A percentile compares a stretch with the other conserved stretches of the same genome.
These are phyloP conservation scores for Prillingera fragicola DNA, from an alignment of 1,284 basidiomycete genomes.

Conservation along the genomic window DNA sequence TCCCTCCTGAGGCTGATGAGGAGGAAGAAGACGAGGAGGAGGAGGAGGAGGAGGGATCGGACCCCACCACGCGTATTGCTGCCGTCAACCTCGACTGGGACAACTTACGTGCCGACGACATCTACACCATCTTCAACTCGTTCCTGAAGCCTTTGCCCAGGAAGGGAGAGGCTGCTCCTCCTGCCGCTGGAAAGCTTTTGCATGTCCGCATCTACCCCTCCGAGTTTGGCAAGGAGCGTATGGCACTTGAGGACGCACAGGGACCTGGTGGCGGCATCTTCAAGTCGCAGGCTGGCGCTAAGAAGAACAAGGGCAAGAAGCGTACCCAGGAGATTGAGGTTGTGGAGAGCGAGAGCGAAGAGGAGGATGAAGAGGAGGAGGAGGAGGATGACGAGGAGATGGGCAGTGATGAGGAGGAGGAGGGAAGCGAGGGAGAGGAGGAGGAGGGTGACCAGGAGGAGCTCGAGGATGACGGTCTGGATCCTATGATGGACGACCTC, in stretches of 20 bases:
- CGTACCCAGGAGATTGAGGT: conserved; percentile 13
- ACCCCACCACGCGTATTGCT: conserved; percentile 67
- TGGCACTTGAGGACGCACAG: conserved; percentile 80
- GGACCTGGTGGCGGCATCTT: conserved; percentile 88
- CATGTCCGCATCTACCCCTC: conserved; percentile 83
- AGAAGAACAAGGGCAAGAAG: conserved; percentile 17
- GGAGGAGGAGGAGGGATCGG: conserved; percentile 36
- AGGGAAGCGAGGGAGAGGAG: conserved; percentile 41
- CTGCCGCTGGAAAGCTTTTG: conserved; percentile 58
- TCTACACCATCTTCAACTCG: conserved; percentile 91
- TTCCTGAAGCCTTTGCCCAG: conserved; percentile 53
- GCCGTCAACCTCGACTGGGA: conserved; percentile 99
- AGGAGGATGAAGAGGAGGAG: conserved; percentile 32
- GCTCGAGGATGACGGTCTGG: conserved; percentile 16
- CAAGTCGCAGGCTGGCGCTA: conserved; percentile 5
- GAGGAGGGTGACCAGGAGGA: conserved; percentile 51
- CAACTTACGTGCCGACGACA: conserved; percentile 79
- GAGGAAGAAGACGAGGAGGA: conserved; percentile 38
- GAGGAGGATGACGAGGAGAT: conserved; percentile 30
- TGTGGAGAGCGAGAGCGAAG: conserved; percentile 13
- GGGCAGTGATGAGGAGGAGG: conserved; percentile 21
- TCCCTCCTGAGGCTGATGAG: conserved; percentile 30
- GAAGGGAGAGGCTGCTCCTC: conserved; percentile 39
- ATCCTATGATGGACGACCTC: conserved; percentile 25
- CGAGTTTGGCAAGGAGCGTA: conserved; percentile 84